Evolutionary conservation across 176 grass and related monocot genomes (phyloP), one percentile per base, ranked within the genome.

Genomic region (Musa acuminata): DNA sequence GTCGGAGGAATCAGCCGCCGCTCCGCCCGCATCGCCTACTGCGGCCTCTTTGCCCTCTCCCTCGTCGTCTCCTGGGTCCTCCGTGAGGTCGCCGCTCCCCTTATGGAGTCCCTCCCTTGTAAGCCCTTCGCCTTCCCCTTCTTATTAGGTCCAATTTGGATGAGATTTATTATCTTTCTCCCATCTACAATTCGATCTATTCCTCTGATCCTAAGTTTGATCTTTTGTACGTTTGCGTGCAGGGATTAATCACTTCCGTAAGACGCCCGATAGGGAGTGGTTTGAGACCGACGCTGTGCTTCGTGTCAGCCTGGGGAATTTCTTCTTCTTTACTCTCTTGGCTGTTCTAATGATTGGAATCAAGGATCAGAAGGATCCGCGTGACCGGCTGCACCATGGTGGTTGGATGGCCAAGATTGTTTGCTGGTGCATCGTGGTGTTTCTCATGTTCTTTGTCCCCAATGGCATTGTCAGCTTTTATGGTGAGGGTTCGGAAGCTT

Each of bases 171-270:
- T 43, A 43, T 43, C 35, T 43, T 43, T 43, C 4, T 43, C 35
- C 4, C 35, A 43, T 43, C 35, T 6, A 43, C 35, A 6, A 43
- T 43, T 43, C 35, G 35, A 43, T 43, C 35, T 43, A 43, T 82
- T 55, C 2, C 11, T 69, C n/a, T 11, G 59, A 27, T 67, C 55
- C 29, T 54, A 49, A 43, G 4, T 62, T 24, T 57, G 22, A 55
- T 3, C 57, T 26, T 29, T 51, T 26, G 53, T 35, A 25, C 2
- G 21, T 79, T 54, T 59, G 35, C 35, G 4, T 75, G 69, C 76
- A 99, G 95, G 95, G 95, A 99, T 99, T 76, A 99, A 94, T 83
- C 95, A 99, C 90, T 99, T 99, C 84, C 80, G 84, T 69, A 86
- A 86, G 78, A 99, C 95, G 8, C 95, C 95, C 24, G 90, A 94